Evolutionary conservation across 106 monocot species (phyloP).

Genomic region (Amphibolis antarctica): DNA sequence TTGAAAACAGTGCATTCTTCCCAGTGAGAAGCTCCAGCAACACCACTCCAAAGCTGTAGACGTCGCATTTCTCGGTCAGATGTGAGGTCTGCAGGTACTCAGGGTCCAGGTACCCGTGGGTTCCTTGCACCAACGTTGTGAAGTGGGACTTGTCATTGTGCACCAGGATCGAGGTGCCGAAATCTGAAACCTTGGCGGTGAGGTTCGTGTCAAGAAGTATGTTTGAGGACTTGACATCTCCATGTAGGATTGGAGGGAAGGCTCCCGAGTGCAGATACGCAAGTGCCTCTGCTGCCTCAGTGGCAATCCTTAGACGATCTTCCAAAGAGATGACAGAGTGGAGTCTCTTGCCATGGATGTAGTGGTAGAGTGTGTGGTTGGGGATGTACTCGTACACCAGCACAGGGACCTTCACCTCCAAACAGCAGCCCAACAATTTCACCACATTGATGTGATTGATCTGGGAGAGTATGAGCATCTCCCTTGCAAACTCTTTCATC

Average conservation of each 20-base stretch:
- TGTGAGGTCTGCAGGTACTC: constrained; percentile 27
- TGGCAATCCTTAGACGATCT: constrained; percentile 20
- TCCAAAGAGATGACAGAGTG: constrained; percentile 7
- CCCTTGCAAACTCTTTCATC: constrained; percentile 23
- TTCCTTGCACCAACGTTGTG: constrained; percentile 26
- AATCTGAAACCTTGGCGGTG: constrained; percentile 35
- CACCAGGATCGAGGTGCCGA: constrained; percentile 23
- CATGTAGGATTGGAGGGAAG: constrained; percentile 23
- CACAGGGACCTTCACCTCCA: constrained; percentile 23
- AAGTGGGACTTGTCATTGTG: constrained; percentile 16
- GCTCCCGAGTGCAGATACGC: constrained; percentile 37
- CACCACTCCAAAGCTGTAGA: constrained; percentile 45
- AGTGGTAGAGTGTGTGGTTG: constrained; percentile 12
- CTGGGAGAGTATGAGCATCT: constrained; percentile 15
- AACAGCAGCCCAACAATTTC: constrained; percentile 26
- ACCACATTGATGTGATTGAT: constrained; percentile 32
- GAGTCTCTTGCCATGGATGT: background rate
- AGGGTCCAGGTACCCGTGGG: constrained; percentile 33
- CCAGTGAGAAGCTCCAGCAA: constrained; percentile 33
- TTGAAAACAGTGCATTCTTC: constrained; percentile 9
- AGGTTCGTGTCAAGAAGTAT: constrained; percentile 28
- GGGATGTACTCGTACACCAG: constrained; percentile 22
- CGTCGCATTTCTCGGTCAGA: constrained; percentile 37
- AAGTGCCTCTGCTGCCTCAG: constrained; percentile 29
- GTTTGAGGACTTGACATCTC: constrained; percentile 43